Evolutionary conservation across 225 moss, liverwort and hornwort genomes (phyloP).

Genomic region (Straminergon stramineum): DNA sequence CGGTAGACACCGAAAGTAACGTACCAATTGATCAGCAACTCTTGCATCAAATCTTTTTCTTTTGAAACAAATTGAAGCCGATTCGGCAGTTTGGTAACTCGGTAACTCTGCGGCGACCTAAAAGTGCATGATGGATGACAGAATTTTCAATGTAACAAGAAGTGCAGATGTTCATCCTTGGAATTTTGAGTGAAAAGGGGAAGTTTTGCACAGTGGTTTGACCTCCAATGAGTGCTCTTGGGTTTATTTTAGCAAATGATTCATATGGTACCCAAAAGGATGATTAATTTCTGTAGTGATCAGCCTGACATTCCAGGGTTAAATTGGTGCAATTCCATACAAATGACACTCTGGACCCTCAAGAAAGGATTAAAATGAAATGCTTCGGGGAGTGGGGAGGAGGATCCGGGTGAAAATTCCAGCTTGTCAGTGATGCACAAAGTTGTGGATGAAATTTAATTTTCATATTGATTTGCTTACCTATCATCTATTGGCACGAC

Average conservation of each 20-base stretch:
- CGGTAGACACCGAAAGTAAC: neutral
- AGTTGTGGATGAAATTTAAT: neutral
- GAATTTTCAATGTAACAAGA: neutral
- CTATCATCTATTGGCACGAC: no score
- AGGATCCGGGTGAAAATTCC: neutral
- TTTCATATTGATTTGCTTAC: neutral
- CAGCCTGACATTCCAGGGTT: fast-evolving
- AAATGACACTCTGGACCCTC: fast-evolving
- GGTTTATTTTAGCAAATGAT: neutral
- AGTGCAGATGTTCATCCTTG: neutral
- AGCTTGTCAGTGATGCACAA: neutral
- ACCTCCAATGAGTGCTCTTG: neutral
- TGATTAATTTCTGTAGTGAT: neutral
- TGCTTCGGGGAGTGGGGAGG: neutral
- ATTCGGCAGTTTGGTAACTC: neutral
- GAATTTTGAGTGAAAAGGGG: neutral
- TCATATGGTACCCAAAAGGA: fast-evolving
- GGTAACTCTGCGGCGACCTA: neutral
- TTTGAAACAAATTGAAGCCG: neutral
- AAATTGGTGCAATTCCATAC: neutral
- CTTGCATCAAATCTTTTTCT: neutral
- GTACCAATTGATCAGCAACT: neutral
- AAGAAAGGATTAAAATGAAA: neutral
- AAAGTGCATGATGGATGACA: neutral
- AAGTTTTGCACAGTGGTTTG: neutral